Conservation (phyloP, 495 filamentous ascomycete genomes). For the Tuber brumale region DNA sequence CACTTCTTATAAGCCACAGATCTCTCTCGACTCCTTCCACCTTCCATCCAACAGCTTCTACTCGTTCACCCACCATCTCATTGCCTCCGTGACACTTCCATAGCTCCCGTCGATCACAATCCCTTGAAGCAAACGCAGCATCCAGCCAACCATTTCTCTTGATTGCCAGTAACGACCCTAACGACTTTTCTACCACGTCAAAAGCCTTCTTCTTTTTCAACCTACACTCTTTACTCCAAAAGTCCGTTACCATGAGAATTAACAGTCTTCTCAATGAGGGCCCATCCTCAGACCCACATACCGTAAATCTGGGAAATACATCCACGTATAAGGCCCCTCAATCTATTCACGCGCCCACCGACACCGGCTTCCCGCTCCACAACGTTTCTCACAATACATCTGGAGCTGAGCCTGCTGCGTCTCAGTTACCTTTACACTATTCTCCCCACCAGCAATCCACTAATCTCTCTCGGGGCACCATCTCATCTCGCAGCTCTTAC, state of each 20-base stretch:
- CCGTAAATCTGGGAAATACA: constrained; percentile 20
- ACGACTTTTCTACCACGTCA: constrained; percentile 31
- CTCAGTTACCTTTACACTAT: constrained; percentile 18
- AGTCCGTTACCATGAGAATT: constrained; percentile 28
- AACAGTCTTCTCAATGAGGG: constrained; percentile 33
- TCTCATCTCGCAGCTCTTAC: constrained; percentile 36
- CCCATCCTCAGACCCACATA: constrained; percentile 19
- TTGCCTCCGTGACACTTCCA: constrained; percentile 34
- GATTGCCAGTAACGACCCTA: constrained; percentile 24
- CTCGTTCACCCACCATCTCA: constrained; percentile 34
- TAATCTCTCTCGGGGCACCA: constrained; percentile 14
- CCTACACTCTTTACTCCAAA: constrained; percentile 16
- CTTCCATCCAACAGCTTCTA: constrained; percentile 27
- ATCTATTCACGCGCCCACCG: constrained; percentile 16
- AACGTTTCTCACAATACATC: constrained; percentile 20
- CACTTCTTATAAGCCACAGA: constrained; percentile 4
- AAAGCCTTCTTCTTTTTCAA: constrained; percentile 19
- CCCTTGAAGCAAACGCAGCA: constrained; percentile 33
- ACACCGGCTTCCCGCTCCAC: neutral
- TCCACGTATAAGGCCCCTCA: constrained; percentile 19
- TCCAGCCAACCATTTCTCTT: constrained; percentile 23
- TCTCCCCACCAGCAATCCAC: constrained; percentile 16
- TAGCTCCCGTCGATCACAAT: constrained; percentile 36
- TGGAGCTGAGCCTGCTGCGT: constrained; percentile 10
- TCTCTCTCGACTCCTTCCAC: constrained; percentile 23